Evolutionary conservation across 2,329 filamentous ascomycete species (phyloP).

Genomic region (Botryotinia narcissicola): DNA sequence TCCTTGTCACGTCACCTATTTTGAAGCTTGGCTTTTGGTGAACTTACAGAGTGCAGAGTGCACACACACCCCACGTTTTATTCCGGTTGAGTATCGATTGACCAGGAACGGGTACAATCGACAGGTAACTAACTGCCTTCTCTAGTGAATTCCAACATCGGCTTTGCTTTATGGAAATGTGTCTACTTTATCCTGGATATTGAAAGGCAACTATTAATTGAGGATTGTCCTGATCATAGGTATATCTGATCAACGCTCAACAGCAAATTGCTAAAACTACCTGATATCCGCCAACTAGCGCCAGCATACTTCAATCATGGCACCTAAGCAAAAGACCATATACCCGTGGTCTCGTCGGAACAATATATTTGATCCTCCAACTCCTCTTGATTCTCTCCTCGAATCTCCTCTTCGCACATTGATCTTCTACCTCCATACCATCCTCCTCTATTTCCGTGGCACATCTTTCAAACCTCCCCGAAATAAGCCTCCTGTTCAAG

Average conservation of each 20-base stretch:
- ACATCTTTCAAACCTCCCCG: conserved; percentile 58
- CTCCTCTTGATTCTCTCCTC: conserved; percentile 61
- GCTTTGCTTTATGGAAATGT: conserved; percentile 1
- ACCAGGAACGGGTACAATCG: neutral
- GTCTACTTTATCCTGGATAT: neutral
- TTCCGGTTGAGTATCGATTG: neutral
- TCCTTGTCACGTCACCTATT: neutral
- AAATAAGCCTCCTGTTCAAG: conserved; percentile 58
- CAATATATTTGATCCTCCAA: conserved; percentile 36
- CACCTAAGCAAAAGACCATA: conserved; percentile 23
- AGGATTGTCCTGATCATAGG: neutral
- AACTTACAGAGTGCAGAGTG: neutral
- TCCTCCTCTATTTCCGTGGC: conserved; percentile 67
- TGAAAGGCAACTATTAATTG: conserved; percentile 8
- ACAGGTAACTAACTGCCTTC: neutral
- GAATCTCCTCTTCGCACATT: conserved; percentile 66
- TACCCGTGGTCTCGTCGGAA: conserved; percentile 36
- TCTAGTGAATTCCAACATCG: neutral
- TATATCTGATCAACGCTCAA: neutral
- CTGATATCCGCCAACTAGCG: too few species aligned
- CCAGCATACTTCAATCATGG: conserved; percentile 1
- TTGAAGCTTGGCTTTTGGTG: neutral
- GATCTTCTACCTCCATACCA: conserved; percentile 59
- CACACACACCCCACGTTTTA: neutral
- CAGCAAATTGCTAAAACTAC: neutral